Evolutionary conservation across 2,329 filamentous ascomycete genomes (phyloP), one percentile per base, ranked within the genome.

Genomic region (Metarhizium robertsii): DNA sequence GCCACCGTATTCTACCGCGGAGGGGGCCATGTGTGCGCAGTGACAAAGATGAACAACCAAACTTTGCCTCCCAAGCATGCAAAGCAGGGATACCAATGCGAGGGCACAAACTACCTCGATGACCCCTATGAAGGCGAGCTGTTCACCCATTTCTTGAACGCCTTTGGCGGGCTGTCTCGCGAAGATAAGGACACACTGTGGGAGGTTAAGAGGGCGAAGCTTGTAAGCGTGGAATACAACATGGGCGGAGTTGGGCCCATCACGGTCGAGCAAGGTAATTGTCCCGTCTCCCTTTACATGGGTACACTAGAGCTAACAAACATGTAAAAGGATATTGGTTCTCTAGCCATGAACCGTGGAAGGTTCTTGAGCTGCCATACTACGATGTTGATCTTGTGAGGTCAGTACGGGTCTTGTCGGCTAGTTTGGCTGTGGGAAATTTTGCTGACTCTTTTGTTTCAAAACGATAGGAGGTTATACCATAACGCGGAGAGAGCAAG

Each of bases 81-180:
- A 1, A 53, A 61, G 18, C 67, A 69, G 53, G 58, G 59, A 1
- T 74, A 75, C 59, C 58, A 61, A 38, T 75, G 73, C 55, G 71
- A 75, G 57, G 65, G 63, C 38, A 60, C 55, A 5, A 61, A 59
- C 0, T 63, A 64, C 18, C 64, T 75, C 2, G 68, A 75, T 47
- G 73, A 75, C 52, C 73, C 73, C 1, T 75, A 73, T 48, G 73
- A 75, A 56, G 73, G 73, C 47, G 73, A 75, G 57, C 65, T 75
- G 0, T 67, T 75, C 40, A 70, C 70, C 0, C 73, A 68, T 46
- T 74, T 71, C 55, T 59, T 75, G 10, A 66, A 74, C 46, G 70
- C 75, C 56, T 74, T 73, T 40, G 64, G 65, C 3, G 60, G 60
- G 5, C 30, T 75, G 25, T 62, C 66, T 2, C 58, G 62, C 16